Conservation (phyloP, 2,329 filamentous ascomycete species). For the Paraphaeosphaeria sporulosa region DNA sequence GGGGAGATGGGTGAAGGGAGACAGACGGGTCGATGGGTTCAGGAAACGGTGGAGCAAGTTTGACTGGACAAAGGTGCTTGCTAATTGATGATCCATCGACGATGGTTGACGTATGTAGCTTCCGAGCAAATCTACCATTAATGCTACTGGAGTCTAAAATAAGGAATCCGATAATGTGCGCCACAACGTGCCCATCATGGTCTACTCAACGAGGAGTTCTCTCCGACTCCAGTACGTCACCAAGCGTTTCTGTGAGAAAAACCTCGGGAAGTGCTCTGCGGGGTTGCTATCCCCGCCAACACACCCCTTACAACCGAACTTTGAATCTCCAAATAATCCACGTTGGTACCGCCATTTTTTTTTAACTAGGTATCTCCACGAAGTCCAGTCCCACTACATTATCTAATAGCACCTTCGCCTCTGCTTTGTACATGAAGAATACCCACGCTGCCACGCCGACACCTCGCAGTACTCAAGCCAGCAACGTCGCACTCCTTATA, state of each 20-base stretch:
- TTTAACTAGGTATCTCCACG: no score
- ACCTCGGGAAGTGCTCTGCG: not conserved
- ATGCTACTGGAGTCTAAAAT: not conserved
- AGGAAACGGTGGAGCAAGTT: constrained; percentile 89
- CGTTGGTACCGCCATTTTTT: not conserved
- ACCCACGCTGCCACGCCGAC: no score
- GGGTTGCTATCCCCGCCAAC: not conserved
- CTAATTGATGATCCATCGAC: constrained; percentile 50
- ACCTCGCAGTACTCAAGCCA: no score
- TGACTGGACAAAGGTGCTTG: constrained; percentile 79
- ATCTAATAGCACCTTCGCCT: no score
- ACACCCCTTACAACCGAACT: not conserved
- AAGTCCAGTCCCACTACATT: no score
- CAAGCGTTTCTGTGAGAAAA: not conserved
- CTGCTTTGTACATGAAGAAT: no score
- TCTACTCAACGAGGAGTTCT: not conserved
- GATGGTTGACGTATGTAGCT: not conserved
- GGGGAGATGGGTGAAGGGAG: constrained; percentile 79
- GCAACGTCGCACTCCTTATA: not conserved
- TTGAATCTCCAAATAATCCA: not conserved
- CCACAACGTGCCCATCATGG: not conserved
- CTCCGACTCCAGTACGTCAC: not conserved
- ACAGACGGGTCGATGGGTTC: constrained; percentile 76
- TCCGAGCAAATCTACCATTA: not conserved
- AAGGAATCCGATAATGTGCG: not conserved